Percentiles rank a stretch among this genome's conserved stretches.
Conservation (phyloP, 169 alveolate genomes). For the Plasmodium adleri region DNA sequence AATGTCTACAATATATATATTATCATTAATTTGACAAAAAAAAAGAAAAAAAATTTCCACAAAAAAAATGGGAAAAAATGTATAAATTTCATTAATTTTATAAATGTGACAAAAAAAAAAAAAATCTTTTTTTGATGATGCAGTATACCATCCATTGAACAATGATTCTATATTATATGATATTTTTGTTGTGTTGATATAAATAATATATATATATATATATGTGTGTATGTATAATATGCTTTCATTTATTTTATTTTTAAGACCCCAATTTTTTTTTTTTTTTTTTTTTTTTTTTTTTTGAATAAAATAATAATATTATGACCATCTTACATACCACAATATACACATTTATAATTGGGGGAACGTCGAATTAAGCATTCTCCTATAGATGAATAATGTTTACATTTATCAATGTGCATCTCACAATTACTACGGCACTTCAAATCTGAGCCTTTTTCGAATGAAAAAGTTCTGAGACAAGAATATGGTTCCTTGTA, state of each 20-base stretch:
- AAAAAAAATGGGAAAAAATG: no score
- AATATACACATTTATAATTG: conserved; percentile 54
- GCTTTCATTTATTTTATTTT: background rate
- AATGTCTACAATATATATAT: no score
- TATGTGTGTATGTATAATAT: no score
- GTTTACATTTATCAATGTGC: conserved; percentile 22
- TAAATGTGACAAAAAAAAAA: no score
- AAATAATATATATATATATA: no score
- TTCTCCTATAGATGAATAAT: conserved; percentile 22
- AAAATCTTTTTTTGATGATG: no score
- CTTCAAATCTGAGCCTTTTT: background rate
- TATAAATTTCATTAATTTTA: no score
- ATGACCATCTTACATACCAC: conserved; percentile 44
- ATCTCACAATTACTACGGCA: conserved; percentile 53
- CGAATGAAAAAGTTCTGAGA: conserved; percentile 46
- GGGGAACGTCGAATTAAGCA: conserved; percentile 15
- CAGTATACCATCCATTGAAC: no score
- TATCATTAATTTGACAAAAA: no score
- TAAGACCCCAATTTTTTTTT: background rate
- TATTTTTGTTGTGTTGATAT: no score
- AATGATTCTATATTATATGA: no score
- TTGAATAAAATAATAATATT: background rate
- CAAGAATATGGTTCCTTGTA: conserved; percentile 57
- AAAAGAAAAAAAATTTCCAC: no score
- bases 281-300: conserved; percentile 1